Evolutionary conservation across 2,329 filamentous ascomycete genomes (phyloP).

Genomic region (Pseudogymnoascus verrucosus): DNA sequence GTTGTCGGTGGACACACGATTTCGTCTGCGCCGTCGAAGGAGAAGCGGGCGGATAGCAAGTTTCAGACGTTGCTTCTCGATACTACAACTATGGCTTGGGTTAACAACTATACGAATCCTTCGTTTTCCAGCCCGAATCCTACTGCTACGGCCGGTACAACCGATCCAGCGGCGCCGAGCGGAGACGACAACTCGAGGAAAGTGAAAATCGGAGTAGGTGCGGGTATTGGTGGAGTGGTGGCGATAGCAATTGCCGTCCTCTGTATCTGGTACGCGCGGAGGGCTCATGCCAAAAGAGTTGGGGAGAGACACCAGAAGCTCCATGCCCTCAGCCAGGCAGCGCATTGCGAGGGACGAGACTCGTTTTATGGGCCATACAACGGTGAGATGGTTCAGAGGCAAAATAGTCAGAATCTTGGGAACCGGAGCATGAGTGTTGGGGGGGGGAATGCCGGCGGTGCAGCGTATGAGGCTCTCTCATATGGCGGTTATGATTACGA

Average conservation of each 20-base stretch:
- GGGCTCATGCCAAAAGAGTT: constrained; percentile 32
- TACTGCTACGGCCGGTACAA: constrained; percentile 16
- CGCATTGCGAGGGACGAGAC: constrained; percentile 31
- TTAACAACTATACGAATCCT: constrained; percentile 46
- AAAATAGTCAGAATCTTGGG: constrained; percentile 13
- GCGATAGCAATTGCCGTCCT: constrained; percentile 26
- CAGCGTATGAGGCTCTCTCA: constrained; percentile 29
- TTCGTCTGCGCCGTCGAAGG: constrained; percentile 23
- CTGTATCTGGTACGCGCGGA: constrained; percentile 43
- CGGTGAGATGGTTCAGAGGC: constrained; percentile 14
- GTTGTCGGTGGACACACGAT: constrained; percentile 55
- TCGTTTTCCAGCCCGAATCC: constrained; percentile 18
- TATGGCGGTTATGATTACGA: constrained; percentile 19
- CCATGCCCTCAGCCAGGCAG: constrained; percentile 41
- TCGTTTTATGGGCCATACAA: background rate
- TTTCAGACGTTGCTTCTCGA: constrained; percentile 46
- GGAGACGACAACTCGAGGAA: constrained; percentile 31
- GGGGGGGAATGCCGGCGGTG: constrained; percentile 19
- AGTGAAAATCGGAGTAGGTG: constrained; percentile 54
- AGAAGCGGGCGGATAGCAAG: constrained; percentile 30
- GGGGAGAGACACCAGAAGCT: constrained; percentile 45
- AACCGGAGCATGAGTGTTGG: constrained; percentile 6
- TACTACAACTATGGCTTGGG: constrained; percentile 50
- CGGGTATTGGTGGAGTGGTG: constrained; percentile 51
- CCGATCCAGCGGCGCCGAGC: constrained; percentile 21